Base-by-base conservation (phyloP, 345 rosid species). In the Rhodamnia rubescens region DNA sequence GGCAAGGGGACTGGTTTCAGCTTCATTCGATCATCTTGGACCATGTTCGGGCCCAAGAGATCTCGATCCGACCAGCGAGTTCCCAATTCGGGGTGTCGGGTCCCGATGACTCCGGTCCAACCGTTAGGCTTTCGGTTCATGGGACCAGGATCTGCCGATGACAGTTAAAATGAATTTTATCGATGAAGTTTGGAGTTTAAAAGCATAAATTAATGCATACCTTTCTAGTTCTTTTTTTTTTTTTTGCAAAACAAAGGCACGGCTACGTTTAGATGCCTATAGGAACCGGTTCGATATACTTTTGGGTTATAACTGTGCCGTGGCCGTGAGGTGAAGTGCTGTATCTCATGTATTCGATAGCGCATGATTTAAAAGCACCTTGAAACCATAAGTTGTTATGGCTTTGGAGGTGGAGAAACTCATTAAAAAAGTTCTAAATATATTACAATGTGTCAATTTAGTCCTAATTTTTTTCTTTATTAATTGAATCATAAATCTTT, bases 301-400 rank as follows among this genome's bases (percentile, higher is more conserved):
- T 3, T 29, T 5, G 7, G 21, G 11, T 1, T 29, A 7, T 7
- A 61, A 29, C 2, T 0, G 0, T 29, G 40, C 5, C 1, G 11
- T 29, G 42, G 1, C 0, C 7, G 36, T 8, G 1, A 15, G 29
- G 40, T 5, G 36, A 61, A 15, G 74, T 27, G 40, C 4, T 15
- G 9, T 29, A 29, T 27, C 36, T 61, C 15, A 61, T 10, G 16
- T 6, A 8, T 1, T 15, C 11, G 2, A 0, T 7, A 3, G 15
- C 7, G 11, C 1, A 29, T 14, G 42, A 2, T 4, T 29, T 29
- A 27, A 29, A 53, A 20, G 7, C 24, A 53, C 9, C 56, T 20
- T 21, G 21, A 53, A 53, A 15, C 36, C 0, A 15, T 1, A 29
- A 61, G 8, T 5, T 0, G 1, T 12, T 27, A 8, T 14, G 7